phyloP scores from a whole-genome alignment of 225 moss, liverwort and hornwort species.

The Straminergon stramineum region DNA sequence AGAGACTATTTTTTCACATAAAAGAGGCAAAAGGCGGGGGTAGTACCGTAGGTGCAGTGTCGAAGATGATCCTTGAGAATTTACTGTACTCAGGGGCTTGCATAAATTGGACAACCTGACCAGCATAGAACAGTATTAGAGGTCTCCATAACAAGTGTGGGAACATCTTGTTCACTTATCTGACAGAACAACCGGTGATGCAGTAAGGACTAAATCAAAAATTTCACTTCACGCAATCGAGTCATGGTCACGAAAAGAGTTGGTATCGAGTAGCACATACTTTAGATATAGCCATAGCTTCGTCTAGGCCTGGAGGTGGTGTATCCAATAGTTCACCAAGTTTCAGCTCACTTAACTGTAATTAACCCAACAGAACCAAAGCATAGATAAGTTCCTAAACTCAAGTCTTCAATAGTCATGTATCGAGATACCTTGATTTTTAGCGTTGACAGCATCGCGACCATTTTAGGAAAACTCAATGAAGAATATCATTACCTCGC shows the following conservation, averaged over 20 bases:
- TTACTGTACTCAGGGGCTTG: slow-evolving; percentile 84
- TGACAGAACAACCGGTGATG: not conserved
- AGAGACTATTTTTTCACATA: not conserved
- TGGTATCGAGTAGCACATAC: slow-evolving; percentile 8
- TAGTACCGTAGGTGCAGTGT: slow-evolving; percentile 84
- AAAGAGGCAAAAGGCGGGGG: not conserved
- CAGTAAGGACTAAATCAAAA: not conserved
- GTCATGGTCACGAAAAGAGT: not conserved
- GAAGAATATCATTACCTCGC: slow-evolving; percentile 46
- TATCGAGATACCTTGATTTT: not conserved
- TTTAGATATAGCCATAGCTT: slow-evolving; percentile 97
- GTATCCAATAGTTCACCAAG: slow-evolving; percentile 89
- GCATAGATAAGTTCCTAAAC: not conserved
- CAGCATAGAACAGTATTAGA: not conserved
- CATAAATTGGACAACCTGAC: slow-evolving; percentile 86
- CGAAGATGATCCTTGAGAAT: slow-evolving; percentile 82
- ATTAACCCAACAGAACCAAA: slow-evolving; percentile 7
- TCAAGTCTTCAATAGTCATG: not conserved
- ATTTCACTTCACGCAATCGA: not conserved
- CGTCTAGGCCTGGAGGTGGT: slow-evolving; percentile 85
- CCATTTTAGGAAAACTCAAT: not conserved
- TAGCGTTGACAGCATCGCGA: not conserved
- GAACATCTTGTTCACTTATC: not conserved
- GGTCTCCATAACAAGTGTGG: not conserved
- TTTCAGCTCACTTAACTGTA: slow-evolving; percentile 87